Base-by-base conservation (phyloP, 148 eudicot species). In the Diospyros lotus region DNA sequence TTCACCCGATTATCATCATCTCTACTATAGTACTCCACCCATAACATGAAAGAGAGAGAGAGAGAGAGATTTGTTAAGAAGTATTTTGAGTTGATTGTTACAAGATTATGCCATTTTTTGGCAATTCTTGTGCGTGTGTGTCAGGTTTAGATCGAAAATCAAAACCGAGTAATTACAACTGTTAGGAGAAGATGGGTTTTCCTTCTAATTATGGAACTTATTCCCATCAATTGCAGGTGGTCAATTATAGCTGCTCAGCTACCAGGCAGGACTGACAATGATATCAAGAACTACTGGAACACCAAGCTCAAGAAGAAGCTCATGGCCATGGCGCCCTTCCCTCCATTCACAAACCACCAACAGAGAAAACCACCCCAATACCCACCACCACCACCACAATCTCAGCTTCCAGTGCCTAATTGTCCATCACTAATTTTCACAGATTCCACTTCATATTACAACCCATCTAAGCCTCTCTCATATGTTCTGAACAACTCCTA, bases 211-310 rank as follows among this genome's bases (percentile, higher is more conserved):
- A 60, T 48, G 13, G 59, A 40, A 73, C 58, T 73, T 48, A 52
- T 52, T 45, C 7, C 38, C 28, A 42, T 14, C 44, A 48, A 55
- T 2, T 76, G 77, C 75, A 84, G 87, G 80, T 84, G 87, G 87
- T 84, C 87, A 44, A 73, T 84, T 17, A 84, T 84, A 75, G 87
- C 87, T 42, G 78, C 84, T 38, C 82, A 81, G 55, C 55, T 84
- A 52, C 87, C 84, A 11, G 87, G 87, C 10, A 79, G 87, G 54
- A 84, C 87, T 3, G 87, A 84, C 39, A 84, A 84, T 51, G 87
- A 84, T 46, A 84, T 84, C 80, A 84, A 84, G 77, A 84, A 84
- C 76, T 81, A 84, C 78, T 84, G 87, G 87, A 84, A 84, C 87
- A 84, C 87, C 45, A 84, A 81, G 76, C 82, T 84, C 12, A 84